Conservation (phyloP, 441 rosid species). For the Arabidopsis lyrata region DNA sequence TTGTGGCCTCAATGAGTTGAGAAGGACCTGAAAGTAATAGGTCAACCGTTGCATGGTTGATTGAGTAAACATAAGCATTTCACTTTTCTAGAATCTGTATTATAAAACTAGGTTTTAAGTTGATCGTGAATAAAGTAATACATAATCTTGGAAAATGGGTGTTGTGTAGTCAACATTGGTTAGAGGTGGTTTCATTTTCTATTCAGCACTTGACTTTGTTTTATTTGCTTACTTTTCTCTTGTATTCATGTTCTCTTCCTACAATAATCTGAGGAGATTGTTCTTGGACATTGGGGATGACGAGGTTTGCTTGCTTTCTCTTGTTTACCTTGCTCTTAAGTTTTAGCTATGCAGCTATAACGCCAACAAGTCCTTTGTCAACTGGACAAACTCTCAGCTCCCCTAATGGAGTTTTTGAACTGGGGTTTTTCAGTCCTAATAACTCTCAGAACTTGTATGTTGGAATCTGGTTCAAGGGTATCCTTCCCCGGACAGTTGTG, state of each 20-base stretch:
- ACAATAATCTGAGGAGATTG: neutral
- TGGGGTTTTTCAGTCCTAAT: conserved; percentile 49
- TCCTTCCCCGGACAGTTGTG: conserved; percentile 29
- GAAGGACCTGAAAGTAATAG: conserved; percentile 21
- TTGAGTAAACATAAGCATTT: neutral
- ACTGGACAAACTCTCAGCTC: conserved; percentile 48
- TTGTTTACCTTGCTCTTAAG: neutral
- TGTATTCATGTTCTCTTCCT: neutral
- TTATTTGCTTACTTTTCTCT: conserved; percentile 18
- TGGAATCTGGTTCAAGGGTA: conserved; percentile 57
- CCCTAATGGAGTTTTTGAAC: conserved; percentile 40
- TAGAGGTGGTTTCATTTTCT: neutral
- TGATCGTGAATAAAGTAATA: conserved; percentile 21
- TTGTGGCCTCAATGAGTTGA: neutral
- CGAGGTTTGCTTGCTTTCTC: neutral
- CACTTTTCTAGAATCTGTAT: neutral
- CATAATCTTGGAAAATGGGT: conserved; percentile 7
- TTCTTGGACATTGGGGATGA: conserved; percentile 7
- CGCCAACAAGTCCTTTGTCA: conserved; percentile 25
- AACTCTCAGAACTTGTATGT: conserved; percentile 33
- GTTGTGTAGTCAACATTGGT: conserved; percentile 14
- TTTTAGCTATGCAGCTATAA: conserved; percentile 25
- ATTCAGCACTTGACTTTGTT: neutral
- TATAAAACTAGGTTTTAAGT: conserved; percentile 21
- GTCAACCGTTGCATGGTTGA: neutral